Evolutionary conservation across 345 rosid species (phyloP), one percentile per base, ranked within the genome.

Genomic region (Cochlearia excelsa): DNA sequence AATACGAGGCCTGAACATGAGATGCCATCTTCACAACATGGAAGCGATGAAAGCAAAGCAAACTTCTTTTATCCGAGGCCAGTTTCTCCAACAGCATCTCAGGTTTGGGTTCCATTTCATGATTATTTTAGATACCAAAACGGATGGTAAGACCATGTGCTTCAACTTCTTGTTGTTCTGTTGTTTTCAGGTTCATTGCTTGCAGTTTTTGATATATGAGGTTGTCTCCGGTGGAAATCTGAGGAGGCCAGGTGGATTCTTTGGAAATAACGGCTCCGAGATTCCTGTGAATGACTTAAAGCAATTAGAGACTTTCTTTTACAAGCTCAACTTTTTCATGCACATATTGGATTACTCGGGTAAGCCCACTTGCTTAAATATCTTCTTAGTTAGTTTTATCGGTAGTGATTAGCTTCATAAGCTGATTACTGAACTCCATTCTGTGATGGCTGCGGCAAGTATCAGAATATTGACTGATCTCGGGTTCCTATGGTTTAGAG

Each of bases 191-290:
- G 90, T 93, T 51, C 97, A 89, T 71, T 93, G 97, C 77, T 80
- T 93, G 84, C 99, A 93, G 66, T 93, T 90, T 77, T 74, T 93
- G 59, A 93, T 93, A 50, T 93, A 90, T 72, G 99, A 93, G 77
- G 94, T 90, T 67, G 97, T 93, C 6, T 93, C 99, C 75, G 99
- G 99, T 59, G 99, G 99, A 61, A 90, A 93, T 85, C 90, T 90
- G 57, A 80, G 99, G 79, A 90, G 84, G 74, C 97, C 97, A 40
- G 99, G 97, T 47, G 99, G 99, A 9, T 92, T 93, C 51, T 93
- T 93, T 80, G 94, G 99, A 52, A 93, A 93, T 67, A 84, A 82
- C 63, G 99, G 96, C 50, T 93, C 99, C 74, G 99, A 93, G 74
- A 89, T 93, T 75, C 99, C 96, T 55, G 82, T 82, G 42, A 87